Evolutionary conservation across 164 flowering plant species (phyloP).

Genomic region (Magnolia officinalis): DNA sequence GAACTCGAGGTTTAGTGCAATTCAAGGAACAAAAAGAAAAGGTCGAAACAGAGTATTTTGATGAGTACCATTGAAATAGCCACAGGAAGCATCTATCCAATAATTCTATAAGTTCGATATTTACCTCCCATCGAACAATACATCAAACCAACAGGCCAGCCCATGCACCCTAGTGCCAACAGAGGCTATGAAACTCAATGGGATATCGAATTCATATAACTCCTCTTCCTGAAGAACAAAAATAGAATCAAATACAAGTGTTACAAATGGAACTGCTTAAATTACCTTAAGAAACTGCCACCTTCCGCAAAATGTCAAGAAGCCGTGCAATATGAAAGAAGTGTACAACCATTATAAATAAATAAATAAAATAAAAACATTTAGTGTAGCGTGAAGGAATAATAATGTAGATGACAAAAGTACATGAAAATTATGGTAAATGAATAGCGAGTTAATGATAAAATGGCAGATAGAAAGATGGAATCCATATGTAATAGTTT

Average conservation of each 20-base stretch:
- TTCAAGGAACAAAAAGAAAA: neutral
- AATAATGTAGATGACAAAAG: neutral
- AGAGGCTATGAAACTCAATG: slow-evolving; percentile 66
- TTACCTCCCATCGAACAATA: slow-evolving; percentile 92
- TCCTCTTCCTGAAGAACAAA: slow-evolving; percentile 72
- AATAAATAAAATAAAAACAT: too few species aligned
- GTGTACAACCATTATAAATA: too few species aligned
- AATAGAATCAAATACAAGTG: neutral
- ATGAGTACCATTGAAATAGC: neutral
- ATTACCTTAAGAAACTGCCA: too few species aligned
- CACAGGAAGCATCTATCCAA: neutral
- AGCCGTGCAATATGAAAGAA: too few species aligned
- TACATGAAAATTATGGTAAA: neutral
- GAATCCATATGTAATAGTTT: too few species aligned
- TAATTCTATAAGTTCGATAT: slow-evolving; percentile 1
- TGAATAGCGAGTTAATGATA: neutral
- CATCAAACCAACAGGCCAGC: slow-evolving; percentile 98
- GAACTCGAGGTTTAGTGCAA: neutral
- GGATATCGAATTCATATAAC: slow-evolving; percentile 84
- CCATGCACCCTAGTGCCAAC: slow-evolving; percentile 93
- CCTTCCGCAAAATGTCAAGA: too few species aligned
- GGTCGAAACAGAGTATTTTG: neutral
- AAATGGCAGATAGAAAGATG: neutral
- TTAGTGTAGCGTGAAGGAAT: too few species aligned
- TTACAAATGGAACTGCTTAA: neutral